Conservation (phyloP, 768 basidiomycete genomes). For the Amanita brunnescens region DNA sequence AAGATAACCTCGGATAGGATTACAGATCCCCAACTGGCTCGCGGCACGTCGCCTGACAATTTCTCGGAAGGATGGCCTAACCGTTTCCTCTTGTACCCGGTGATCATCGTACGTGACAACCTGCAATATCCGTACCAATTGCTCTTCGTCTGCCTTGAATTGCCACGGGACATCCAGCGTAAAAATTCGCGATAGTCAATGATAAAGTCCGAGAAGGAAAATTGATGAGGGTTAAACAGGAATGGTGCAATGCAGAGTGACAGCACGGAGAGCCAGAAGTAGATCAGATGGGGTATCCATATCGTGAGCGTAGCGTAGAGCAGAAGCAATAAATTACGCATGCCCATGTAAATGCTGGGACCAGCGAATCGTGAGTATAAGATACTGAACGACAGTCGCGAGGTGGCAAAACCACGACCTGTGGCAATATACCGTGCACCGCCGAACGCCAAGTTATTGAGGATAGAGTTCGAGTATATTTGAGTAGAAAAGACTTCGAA, state of each 20-base stretch:
- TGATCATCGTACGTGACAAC: conserved; percentile 93
- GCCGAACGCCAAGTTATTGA: conserved; percentile 95
- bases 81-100: conserved; percentile 99
- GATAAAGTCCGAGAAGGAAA: conserved; percentile 94
- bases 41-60: conserved; percentile 87
- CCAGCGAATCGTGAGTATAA: conserved; percentile 98
- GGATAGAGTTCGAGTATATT: conserved; percentile 94
- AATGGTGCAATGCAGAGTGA: conserved; percentile 96
- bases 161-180: conserved; percentile 99
- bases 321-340: conserved; percentile 85
- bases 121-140: conserved; percentile 99
- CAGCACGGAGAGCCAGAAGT: conserved; percentile 97
- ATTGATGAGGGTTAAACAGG: conserved; percentile 99
- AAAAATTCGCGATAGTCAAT: conserved; percentile 98
- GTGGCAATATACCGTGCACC: conserved; percentile 99
- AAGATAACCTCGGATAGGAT: conserved; percentile 77
- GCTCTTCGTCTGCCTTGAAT: conserved; percentile 92
- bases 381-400: conserved; percentile 91
- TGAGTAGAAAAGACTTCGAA: conserved; percentile 99
- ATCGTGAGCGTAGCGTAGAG: conserved; percentile 88
- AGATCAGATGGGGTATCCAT: conserved; percentile 92
- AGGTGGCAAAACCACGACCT: conserved; percentile 97
- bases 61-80: conserved; percentile 98
- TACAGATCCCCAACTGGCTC: conserved; percentile 81
- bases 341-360: conserved; percentile 98